Conservation (phyloP, 441 rosid genomes). For the Omphalea diandra region DNA sequence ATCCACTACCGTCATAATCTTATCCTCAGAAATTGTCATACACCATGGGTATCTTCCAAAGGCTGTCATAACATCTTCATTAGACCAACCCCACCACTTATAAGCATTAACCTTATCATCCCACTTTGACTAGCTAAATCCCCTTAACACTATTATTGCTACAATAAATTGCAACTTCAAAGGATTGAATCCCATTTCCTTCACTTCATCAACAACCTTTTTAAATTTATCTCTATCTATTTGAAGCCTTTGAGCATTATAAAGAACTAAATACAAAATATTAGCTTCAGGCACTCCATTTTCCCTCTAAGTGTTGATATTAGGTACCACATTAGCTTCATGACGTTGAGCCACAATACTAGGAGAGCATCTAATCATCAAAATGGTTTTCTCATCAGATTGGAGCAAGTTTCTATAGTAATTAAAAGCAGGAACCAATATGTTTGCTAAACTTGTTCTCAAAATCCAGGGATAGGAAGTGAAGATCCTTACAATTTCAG, state of each 20-base stretch:
- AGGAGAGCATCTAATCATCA: background rate
- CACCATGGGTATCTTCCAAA: background rate
- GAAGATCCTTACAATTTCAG: constrained; percentile 18
- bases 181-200: constrained; percentile 24
- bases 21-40: background rate
- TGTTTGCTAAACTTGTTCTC: background rate
- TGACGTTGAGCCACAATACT: background rate
- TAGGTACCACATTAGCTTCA: background rate
- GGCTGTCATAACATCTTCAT: constrained; percentile 6
- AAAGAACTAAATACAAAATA: background rate
- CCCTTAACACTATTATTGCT: background rate
- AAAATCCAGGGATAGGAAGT: background rate
- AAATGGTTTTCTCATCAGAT: constrained; percentile 9
- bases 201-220: constrained; percentile 6
- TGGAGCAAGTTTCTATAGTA: background rate
- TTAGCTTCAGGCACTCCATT: constrained; percentile 16
- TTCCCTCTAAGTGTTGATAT: constrained; percentile 1
- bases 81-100: constrained; percentile 22
- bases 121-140: constrained; percentile 11
- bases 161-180: background rate
- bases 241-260: background rate
- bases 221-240: background rate
- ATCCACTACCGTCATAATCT: constrained; percentile 22
- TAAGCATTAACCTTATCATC: constrained; percentile 12
- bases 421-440: constrained; percentile 10